Base-by-base conservation (phyloP, 441 rosid genomes). In the Jatropha podagrica region DNA sequence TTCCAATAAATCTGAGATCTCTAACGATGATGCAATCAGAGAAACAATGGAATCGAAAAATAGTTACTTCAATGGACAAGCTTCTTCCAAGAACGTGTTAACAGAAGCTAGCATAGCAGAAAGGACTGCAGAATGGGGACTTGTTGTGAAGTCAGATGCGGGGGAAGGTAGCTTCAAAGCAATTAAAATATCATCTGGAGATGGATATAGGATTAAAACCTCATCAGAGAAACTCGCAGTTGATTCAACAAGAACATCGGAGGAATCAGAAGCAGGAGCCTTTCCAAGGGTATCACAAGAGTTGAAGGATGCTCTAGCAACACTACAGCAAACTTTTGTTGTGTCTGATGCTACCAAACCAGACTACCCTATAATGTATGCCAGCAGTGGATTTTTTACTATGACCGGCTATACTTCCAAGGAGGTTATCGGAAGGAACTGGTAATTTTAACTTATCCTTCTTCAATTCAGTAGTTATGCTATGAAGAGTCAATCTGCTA, bases 321-420 rank as follows among this genome's bases (percentile, higher is more conserved):
- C 92, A 2, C 87, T 95, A 78, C 97, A 92, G 83, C 99, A 93
- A 83, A 93, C 99, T 11, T 95, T 95, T 83, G 98, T 91, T 48
- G 99, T 93, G 70, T 93, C 98, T 37, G 98, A 95, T 76, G 95
- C 98, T 10, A 89, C 94, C 58, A 91, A 86, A 84, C 94, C 95
- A 18, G 91, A 91, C 69, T 90, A 92, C 77, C 99, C 99, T 56
- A 93, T 95, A 52, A 74, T 95, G 80, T 93, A 88, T 78, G 98
- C 99, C 32, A 95, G 99, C 86, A 87, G 92, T 76, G 99, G 99
- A 17, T 95, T 95, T 80, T 93, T 93, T 71, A 83, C 83, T 69
- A 95, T 95, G 96, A 95, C 99, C 3, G 99, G 99, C 59, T 93
- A 95, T 82, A 81, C 96, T 49, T 83, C 97, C 10, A 86, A 85